A percentile compares a stretch with the other conserved stretches of the same genome.
phyloP scores from a whole-genome alignment of 1,284 basidiomycete species.

The Xanthoconium separans region DNA sequence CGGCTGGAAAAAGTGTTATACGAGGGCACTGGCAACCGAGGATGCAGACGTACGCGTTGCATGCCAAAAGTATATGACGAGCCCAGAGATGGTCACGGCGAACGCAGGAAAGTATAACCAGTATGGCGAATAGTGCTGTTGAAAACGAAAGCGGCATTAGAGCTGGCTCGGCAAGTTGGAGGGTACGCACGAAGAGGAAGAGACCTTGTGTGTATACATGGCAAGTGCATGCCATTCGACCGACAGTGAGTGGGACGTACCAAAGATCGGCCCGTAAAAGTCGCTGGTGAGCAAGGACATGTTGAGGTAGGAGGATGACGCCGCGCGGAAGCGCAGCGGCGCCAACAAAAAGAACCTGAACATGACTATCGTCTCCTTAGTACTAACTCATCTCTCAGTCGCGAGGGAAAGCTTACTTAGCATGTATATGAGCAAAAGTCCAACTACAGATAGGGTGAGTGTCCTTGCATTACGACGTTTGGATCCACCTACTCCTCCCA shows the following conservation, averaged over 20 bases:
- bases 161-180: not conserved
- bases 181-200: slow-evolving; percentile 57
- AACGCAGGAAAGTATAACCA: slow-evolving; percentile 85
- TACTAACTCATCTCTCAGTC: not conserved
- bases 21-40: not conserved
- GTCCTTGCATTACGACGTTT: not conserved
- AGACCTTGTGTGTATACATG: slow-evolving; percentile 43
- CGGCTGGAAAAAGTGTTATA: slow-evolving; percentile 12
- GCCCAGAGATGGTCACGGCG: slow-evolving; percentile 61
- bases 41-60: slow-evolving; percentile 59
- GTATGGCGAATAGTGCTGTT: slow-evolving; percentile 72
- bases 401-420: slow-evolving; percentile 35
- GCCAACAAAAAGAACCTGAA: slow-evolving; percentile 79
- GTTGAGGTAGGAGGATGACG: slow-evolving; percentile 82
- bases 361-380: slow-evolving; percentile 48
- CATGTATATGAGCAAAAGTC: slow-evolving; percentile 69
- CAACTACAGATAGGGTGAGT: slow-evolving; percentile 45
- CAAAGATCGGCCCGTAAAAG: slow-evolving; percentile 83
- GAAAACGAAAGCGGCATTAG: not conserved
- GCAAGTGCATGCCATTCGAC: slow-evolving; percentile 3
- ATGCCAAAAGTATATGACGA: slow-evolving; percentile 80
- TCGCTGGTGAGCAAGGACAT: slow-evolving; percentile 81
- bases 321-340: slow-evolving; percentile 76
- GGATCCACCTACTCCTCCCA: slow-evolving; percentile 50
- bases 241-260: slow-evolving; percentile 37